These are phyloP conservation scores for Astrocystis sublimbata DNA, from an alignment of 495 filamentous ascomycete species.

Conservation along the genomic window DNA sequence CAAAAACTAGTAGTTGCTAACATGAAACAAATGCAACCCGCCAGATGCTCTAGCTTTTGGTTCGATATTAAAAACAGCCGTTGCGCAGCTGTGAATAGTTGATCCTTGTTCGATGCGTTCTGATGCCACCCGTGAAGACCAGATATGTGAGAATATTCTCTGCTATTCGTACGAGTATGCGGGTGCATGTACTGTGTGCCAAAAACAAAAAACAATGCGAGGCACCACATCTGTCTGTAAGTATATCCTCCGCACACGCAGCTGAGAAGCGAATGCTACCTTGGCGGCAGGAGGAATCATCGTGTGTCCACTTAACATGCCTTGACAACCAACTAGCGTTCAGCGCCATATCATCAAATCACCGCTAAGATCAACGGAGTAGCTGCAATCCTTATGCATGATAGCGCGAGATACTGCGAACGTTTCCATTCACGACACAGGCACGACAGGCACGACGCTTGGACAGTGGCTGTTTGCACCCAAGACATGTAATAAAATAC, in stretches of 20 bases:
- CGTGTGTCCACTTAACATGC: slow-evolving; percentile 17
- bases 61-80: too few relatives aligned
- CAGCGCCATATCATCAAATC: slow-evolving; percentile 11
- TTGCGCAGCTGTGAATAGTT: too few relatives aligned
- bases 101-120: too few relatives aligned
- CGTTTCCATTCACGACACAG: slow-evolving; percentile 6
- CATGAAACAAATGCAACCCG: too few relatives aligned
- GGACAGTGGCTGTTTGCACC: background rate
- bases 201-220: slow-evolving; percentile 5
- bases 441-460: background rate
- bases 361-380: slow-evolving; percentile 12
- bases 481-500: background rate
- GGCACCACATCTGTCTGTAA: background rate
- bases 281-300: slow-evolving; percentile 5
- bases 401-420: slow-evolving; percentile 20
- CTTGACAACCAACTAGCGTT: slow-evolving; percentile 9
- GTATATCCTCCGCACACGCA: background rate
- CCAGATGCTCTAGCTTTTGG: too few relatives aligned
- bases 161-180: too few relatives aligned
- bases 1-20: too few relatives aligned
- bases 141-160: too few relatives aligned
- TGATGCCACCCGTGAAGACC: too few relatives aligned
- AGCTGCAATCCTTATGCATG: slow-evolving; percentile 15
- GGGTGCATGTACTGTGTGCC: background rate
- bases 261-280: slow-evolving; percentile 17